A percentile compares a stretch with the other conserved stretches of the same genome.
These are phyloP conservation scores for Moesziomyces globuligerus DNA, from an alignment of 1,284 basidiomycete genomes.

Conservation along the genomic window DNA sequence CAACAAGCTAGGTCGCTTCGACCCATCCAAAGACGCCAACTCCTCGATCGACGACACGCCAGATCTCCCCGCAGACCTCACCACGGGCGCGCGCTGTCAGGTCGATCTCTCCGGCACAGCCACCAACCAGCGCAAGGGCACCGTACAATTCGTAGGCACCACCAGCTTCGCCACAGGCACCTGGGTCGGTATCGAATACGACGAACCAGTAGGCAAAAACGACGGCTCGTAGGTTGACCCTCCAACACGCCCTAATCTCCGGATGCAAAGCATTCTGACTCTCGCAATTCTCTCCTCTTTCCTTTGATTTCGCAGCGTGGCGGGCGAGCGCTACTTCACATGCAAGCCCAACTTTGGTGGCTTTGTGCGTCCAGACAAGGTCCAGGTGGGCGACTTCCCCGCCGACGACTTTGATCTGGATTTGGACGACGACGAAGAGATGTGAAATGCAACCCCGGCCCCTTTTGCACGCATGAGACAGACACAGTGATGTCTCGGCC, in stretches of 20 bases:
- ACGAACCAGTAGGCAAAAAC: constrained; percentile 95
- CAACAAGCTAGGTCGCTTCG: constrained; percentile 90
- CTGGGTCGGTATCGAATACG: constrained; percentile 95
- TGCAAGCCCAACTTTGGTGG: constrained; percentile 81
- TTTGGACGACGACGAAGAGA: constrained; percentile 43
- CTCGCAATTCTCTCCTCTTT: constrained; percentile 5
- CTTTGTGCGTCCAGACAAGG: constrained; percentile 86
- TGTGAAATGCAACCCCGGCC: constrained; percentile 7
- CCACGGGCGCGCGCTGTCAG: constrained; percentile 80
- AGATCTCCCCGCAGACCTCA: constrained; percentile 69
- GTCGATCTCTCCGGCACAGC: constrained; percentile 73
- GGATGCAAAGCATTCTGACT: background rate
- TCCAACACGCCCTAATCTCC: background rate
- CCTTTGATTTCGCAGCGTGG: constrained; percentile 72
- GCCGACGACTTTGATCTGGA: constrained; percentile 36
- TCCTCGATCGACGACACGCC: constrained; percentile 25
- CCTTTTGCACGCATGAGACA: background rate
- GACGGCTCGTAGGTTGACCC: constrained; percentile 82
- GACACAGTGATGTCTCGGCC: too few species aligned
- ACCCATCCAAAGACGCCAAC: constrained; percentile 66
- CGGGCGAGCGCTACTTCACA: constrained; percentile 85
- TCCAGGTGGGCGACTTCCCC: constrained; percentile 86
- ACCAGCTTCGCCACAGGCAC: constrained; percentile 76
- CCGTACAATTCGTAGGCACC: constrained; percentile 82
- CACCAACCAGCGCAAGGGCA: constrained; percentile 76